Evolutionary conservation across 176 grass and related monocot species (phyloP).

Genomic region (Musa beccarii): DNA sequence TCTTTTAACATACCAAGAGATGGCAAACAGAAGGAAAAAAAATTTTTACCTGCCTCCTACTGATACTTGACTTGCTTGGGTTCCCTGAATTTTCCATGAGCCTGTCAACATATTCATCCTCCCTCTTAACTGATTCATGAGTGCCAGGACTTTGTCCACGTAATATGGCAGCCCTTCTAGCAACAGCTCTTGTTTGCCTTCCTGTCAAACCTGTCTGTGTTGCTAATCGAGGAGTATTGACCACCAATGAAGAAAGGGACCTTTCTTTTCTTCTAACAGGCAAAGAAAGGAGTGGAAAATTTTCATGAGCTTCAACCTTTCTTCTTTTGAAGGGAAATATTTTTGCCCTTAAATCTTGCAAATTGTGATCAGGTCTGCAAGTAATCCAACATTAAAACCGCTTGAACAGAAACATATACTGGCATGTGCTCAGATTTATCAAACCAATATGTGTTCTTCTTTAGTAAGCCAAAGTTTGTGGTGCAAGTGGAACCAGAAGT

Average conservation of each 20-base stretch:
- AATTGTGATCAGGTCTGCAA: slow-evolving; percentile 63
- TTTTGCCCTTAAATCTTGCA: slow-evolving; percentile 77
- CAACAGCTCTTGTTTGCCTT: slow-evolving; percentile 59
- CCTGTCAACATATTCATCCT: slow-evolving; percentile 36
- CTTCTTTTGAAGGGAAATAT: slow-evolving; percentile 76
- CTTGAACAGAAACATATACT: not conserved
- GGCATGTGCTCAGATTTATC: not conserved
- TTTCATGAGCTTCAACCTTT: slow-evolving; percentile 55
- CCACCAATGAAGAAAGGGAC: slow-evolving; percentile 66
- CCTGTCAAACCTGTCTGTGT: slow-evolving; percentile 48
- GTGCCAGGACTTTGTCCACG: slow-evolving; percentile 31
- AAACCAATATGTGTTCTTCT: not conserved
- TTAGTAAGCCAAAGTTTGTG: not conserved
- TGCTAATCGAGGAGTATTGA: slow-evolving; percentile 44
- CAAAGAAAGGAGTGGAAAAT: slow-evolving; percentile 28
- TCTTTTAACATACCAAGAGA: not conserved
- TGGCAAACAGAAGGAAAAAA: slow-evolving; percentile 13
- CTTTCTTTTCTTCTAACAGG: slow-evolving; percentile 57
- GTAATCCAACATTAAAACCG: slow-evolving; percentile 1
- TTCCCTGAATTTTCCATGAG: slow-evolving; percentile 34
- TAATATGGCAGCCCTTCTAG: slow-evolving; percentile 48
- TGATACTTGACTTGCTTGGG: slow-evolving; percentile 33
- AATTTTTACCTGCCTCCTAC: slow-evolving; percentile 44
- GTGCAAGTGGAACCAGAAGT: not conserved
- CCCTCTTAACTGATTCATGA: slow-evolving; percentile 51